Base-by-base conservation (phyloP, 768 basidiomycete genomes). In the Naganishia onofrii region DNA sequence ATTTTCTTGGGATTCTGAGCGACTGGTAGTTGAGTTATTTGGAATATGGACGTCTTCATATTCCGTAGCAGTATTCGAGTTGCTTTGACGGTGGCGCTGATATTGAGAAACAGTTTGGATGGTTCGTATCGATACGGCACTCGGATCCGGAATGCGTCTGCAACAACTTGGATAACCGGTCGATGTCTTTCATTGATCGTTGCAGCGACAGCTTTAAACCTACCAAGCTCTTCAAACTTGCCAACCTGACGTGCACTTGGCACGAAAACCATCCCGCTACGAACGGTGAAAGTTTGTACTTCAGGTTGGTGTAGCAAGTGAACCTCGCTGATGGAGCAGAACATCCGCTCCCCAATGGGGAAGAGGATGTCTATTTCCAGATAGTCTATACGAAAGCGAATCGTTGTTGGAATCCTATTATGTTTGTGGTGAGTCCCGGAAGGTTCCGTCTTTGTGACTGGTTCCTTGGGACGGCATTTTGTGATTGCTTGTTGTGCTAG, bases 121-220 rank as follows among this genome's bases (percentile, higher is more conserved):
- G 93, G 80, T 51, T 90, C 81, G 78, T 89, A 95, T 15, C 88
- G 87, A 76, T 86, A 86, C 0, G 94, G 93, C 42, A 98, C 88
- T 23, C 88, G 87, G n/a, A 96, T 75, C 28, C 87, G 87, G 0
- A 86, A 84, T 63, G 87, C 88, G 42, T 90, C 87, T 23, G 85
- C 87, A 29, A 85, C 81, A 63, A 90, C 78, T 6, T 81, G 76
- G 66, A 93, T 80, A 51, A 58, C 65, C 17, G 72, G 70, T 1
- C 70, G 69, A 32, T 75, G 66, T 9, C 71, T 64, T 1, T 68
- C 69, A 17, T 55, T 32, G 78, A 84, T 15, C 82, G 73, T 68
- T n/a, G 83, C 67, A 0, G 82, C 81, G 83, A 88, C 86, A 54
- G 83, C 82, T 67, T 86, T 85, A 1, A 94, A 75, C 9, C 85